Conservation (phyloP, 352 stramenopile genomes). For the Phytophthora foliorum region DNA sequence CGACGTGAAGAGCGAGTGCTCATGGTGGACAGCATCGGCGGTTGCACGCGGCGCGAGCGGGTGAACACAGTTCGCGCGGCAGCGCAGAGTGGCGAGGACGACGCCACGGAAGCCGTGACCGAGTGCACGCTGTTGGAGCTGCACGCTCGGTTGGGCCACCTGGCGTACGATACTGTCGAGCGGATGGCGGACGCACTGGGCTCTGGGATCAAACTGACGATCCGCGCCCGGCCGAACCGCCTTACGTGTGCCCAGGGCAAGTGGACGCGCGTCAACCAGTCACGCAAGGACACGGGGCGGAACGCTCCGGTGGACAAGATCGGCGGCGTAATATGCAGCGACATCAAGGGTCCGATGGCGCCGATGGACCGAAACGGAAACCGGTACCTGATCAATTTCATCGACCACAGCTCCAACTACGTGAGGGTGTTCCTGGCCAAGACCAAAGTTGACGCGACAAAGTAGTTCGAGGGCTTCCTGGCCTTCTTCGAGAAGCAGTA, state of each 20-base stretch:
- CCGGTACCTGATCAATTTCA: slow-evolving; percentile 25
- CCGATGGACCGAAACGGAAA: not conserved
- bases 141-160: slow-evolving; percentile 4
- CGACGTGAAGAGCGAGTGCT: not conserved
- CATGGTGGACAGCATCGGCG: not conserved
- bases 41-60: not conserved
- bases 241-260: slow-evolving; percentile 18
- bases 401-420: slow-evolving; percentile 23
- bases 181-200: not conserved
- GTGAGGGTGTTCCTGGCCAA: slow-evolving; percentile 18
- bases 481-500: slow-evolving; percentile 8
- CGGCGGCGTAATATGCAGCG: slow-evolving; percentile 20
- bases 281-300: slow-evolving; percentile 6
- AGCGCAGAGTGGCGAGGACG: no score
- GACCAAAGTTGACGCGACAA: slow-evolving; percentile 9
- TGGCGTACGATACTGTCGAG: slow-evolving; percentile 13
- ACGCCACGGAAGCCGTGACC: not conserved
- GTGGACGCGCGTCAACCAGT: not conserved
- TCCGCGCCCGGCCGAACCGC: not conserved
- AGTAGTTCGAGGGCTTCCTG: slow-evolving; percentile 17
- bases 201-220: slow-evolving; percentile 1
- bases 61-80: not conserved
- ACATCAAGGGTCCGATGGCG: slow-evolving; percentile 19
- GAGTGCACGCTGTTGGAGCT: slow-evolving; percentile 12
- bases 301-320: slow-evolving; percentile 18